Percentiles rank a stretch among this genome's conserved stretches.
Evolutionary conservation across 345 rosid genomes (phyloP).

Genomic region (Nephelium lappaceum): DNA sequence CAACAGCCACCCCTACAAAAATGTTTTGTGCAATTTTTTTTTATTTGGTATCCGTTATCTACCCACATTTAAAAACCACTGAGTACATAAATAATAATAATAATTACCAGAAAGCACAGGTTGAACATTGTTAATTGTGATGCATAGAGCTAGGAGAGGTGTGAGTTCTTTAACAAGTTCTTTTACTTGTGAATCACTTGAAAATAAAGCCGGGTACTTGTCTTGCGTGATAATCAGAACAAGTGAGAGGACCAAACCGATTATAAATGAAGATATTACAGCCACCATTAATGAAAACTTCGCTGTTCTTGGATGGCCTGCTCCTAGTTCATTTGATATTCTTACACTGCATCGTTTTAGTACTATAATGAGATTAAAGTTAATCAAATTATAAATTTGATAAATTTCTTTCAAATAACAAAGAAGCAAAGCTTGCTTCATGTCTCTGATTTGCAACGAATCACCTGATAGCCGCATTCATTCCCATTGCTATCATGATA

Average conservation of each 20-base stretch:
- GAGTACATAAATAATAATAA: not conserved
- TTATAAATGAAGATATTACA: slow-evolving; percentile 46
- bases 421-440: not conserved
- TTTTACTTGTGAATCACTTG: slow-evolving; percentile 49
- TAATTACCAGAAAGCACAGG: slow-evolving; percentile 86
- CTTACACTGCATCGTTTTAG: slow-evolving; percentile 52
- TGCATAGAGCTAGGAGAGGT: slow-evolving; percentile 67
- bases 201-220: slow-evolving; percentile 64
- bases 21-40: not conserved
- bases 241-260: slow-evolving; percentile 51
- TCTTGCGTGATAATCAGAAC: slow-evolving; percentile 45
- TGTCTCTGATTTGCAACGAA: not conserved
- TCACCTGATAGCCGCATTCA: slow-evolving; percentile 60
- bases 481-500: slow-evolving; percentile 69
- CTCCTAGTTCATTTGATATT: slow-evolving; percentile 82
- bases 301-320: slow-evolving; percentile 66
- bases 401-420: not conserved
- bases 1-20: slow-evolving; percentile 58
- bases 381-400: not conserved
- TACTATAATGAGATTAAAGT: not conserved
- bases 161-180: slow-evolving; percentile 66
- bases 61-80: not conserved
- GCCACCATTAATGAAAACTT: slow-evolving; percentile 64
- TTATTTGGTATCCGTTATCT: not conserved
- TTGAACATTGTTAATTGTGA: slow-evolving; percentile 69